Base-by-base conservation (phyloP, 352 stramenopile species). In the Pythium utonaiense region DNA sequence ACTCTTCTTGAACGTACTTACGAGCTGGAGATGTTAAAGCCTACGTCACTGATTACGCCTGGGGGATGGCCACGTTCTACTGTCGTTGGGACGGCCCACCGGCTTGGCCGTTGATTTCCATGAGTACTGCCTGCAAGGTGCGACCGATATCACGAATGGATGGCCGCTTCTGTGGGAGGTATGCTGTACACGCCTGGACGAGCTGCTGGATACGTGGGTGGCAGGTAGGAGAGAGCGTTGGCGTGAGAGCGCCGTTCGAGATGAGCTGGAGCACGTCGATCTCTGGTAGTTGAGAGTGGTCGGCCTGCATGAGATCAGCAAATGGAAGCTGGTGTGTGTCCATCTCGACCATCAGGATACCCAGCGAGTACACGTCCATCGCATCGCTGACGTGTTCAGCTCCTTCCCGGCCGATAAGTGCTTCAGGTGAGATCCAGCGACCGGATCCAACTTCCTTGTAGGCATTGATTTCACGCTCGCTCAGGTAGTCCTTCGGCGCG, bases 301-400 rank as follows among this genome's bases (percentile, higher is more conserved):
- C 83, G 4, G 77, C 74, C 53, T 80, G 67, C 77, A 86, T 86
- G n/a, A 87, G 62, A 52, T 89, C 75, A 9, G 78, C 79, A 49
- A 90, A 90, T 12, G 80, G 80, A 38, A 90, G 67, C 57, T 84
- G 73, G 53, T 89, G 80, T 21, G 80, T 85, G 34, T 89, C 79
- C 67, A 89, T 73, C 56, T 89, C 80, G 17, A 80, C 75, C 33
- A 89, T 83, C 44, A 89, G 50, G 44, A 89, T 83, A 22, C 80
- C 80, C 56, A 89, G 69, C 49, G 80, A 81, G 55, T 89, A 89
- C 38, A 90, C 80, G 33, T 90, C 78, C 22, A 69, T 77, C 3
- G 77, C 78, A 16, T 83, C 74, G 21, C 67, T 74, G 14, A 69
- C 55, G 38, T 60, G 28, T 3, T 72, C 61, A 21, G 56, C 73